These are phyloP conservation scores for Colletotrichum phormii DNA, from an alignment of 2,329 filamentous ascomycete species.

Conservation along the genomic window DNA sequence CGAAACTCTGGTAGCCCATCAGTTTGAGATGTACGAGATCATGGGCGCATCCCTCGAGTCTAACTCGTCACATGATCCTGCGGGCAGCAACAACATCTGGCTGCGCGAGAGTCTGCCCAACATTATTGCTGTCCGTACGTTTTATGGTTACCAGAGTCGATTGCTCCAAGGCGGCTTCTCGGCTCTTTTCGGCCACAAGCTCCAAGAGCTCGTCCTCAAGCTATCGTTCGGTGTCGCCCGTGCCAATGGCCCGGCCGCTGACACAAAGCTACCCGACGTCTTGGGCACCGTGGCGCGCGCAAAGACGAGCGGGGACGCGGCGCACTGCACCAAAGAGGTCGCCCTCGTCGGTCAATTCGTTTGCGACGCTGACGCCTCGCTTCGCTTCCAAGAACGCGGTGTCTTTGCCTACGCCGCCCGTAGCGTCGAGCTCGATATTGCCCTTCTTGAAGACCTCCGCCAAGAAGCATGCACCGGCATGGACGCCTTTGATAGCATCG, in stretches of 20 bases:
- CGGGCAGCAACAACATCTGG: constrained; percentile 52
- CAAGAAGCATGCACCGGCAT: constrained; percentile 64
- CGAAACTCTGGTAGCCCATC: constrained; percentile 64
- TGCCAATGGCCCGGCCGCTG: constrained; percentile 45
- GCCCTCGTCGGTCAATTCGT: constrained; percentile 62
- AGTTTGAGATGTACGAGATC: constrained; percentile 65
- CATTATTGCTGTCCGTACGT: constrained; percentile 61
- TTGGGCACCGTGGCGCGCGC: constrained; percentile 54
- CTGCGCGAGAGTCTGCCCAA: constrained; percentile 58
- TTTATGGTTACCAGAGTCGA: constrained; percentile 64
- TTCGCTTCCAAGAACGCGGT: constrained; percentile 62
- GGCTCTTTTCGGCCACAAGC: constrained; percentile 61
- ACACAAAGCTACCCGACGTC: constrained; percentile 58
- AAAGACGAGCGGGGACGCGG: constrained; percentile 58
- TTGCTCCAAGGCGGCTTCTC: constrained; percentile 63
- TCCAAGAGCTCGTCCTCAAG: constrained; percentile 66
- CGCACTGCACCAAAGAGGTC: constrained; percentile 59
- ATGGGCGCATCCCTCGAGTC: constrained; percentile 49
- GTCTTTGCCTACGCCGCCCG: constrained; percentile 61
- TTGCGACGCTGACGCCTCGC: constrained; percentile 55
- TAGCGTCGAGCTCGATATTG: constrained; percentile 62
- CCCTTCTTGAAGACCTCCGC: constrained; percentile 63
- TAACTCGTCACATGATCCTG: constrained; percentile 19
- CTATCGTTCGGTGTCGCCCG: constrained; percentile 62
- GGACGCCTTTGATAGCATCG: constrained; percentile 64